phyloP scores from a whole-genome alignment of 352 stramenopile genomes.

The Globisporangium yorkense region DNA sequence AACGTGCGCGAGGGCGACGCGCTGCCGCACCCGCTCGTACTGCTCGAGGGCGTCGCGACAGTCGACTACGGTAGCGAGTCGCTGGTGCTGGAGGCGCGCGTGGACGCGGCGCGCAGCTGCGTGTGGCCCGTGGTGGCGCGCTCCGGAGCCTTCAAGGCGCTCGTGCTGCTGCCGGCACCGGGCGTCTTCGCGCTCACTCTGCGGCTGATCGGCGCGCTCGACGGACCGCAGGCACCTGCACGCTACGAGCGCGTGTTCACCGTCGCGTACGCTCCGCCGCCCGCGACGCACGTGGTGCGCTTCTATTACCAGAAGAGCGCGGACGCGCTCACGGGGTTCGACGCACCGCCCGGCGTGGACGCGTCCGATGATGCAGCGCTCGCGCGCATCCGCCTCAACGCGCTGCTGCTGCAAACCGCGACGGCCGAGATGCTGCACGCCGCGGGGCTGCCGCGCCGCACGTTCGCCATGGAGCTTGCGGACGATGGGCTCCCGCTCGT shows the following conservation, averaged over 20 bases:
- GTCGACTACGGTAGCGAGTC: slow-evolving; percentile 5
- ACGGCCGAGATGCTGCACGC: slow-evolving; percentile 46
- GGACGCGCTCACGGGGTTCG: slow-evolving; percentile 38
- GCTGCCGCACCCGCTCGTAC: slow-evolving; percentile 47
- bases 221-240: background rate
- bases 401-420: slow-evolving; percentile 49
- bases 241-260: slow-evolving; percentile 21
- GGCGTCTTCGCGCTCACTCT: slow-evolving; percentile 36
- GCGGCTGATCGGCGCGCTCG: slow-evolving; percentile 2
- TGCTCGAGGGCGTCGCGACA: slow-evolving; percentile 38
- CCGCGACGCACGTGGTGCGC: slow-evolving; percentile 34
- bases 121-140: slow-evolving; percentile 41
- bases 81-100: slow-evolving; percentile 35
- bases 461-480: slow-evolving; percentile 51
- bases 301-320: slow-evolving; percentile 68
- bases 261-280: slow-evolving; percentile 26
- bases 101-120: slow-evolving; percentile 20
- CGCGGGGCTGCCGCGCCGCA: slow-evolving; percentile 30
- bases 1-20: slow-evolving; percentile 81
- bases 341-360: slow-evolving; percentile 41
- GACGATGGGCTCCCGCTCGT: slow-evolving; percentile 41
- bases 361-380: slow-evolving; percentile 47
- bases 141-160: slow-evolving; percentile 50
- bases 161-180: slow-evolving; percentile 42
- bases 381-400: slow-evolving; percentile 46